A percentile compares a stretch with the other conserved stretches of the same genome.
phyloP scores from a whole-genome alignment of 805 yeast species.

The Kodamaea sagamina region DNA sequence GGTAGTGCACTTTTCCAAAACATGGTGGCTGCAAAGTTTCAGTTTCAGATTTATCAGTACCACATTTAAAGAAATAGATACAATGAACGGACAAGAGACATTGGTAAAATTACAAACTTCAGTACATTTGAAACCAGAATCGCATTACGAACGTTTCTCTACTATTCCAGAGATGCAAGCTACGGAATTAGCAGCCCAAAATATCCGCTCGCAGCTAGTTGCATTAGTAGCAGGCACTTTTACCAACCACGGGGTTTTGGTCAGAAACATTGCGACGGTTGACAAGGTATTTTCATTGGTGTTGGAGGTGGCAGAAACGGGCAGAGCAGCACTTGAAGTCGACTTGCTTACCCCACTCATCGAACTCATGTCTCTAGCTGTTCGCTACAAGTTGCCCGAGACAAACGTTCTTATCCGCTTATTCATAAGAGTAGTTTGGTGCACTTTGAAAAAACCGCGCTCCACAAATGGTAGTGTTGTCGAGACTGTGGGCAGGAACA shows the following conservation, averaged over 20 bases:
- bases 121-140: no score
- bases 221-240: not conserved
- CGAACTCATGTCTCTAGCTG: not conserved
- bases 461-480: not conserved
- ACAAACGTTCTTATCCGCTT: not conserved
- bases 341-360: not conserved
- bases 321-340: not conserved
- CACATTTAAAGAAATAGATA: no score
- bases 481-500: not conserved
- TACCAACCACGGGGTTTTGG: not conserved
- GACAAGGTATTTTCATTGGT: not conserved
- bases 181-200: not conserved
- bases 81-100: no score
- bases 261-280: not conserved
- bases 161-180: no score
- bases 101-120: no score
- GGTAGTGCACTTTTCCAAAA: no score
- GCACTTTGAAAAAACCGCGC: not conserved
- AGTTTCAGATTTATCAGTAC: no score
- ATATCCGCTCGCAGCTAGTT: constrained; percentile 1
- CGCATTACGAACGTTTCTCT: no score
- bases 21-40: no score
- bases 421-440: not conserved
- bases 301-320: not conserved
- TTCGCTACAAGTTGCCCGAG: not conserved